phyloP scores from a whole-genome alignment of 2,329 filamentous ascomycete genomes.

The Nemania abortiva region DNA sequence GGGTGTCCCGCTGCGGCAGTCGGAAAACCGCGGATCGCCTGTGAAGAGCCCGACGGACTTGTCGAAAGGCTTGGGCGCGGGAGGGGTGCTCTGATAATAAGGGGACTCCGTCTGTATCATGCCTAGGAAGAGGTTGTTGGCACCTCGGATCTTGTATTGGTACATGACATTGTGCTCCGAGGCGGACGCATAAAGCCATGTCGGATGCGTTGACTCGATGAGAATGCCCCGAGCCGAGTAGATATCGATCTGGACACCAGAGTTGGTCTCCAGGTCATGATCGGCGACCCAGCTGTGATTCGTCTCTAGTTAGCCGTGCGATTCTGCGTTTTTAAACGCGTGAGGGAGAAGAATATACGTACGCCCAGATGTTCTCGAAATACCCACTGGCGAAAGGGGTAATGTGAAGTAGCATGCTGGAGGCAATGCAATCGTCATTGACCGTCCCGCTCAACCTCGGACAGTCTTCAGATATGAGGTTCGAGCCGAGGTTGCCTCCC shows the following conservation, averaged over 20 bases:
- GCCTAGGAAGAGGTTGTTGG: slow-evolving; percentile 62
- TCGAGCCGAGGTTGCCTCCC: slow-evolving; percentile 76
- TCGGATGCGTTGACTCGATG: slow-evolving; percentile 49
- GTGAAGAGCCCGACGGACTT: not conserved
- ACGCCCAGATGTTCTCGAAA: slow-evolving; percentile 70
- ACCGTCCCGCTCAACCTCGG: not conserved
- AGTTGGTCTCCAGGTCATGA: not conserved
- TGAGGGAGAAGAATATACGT: slow-evolving; percentile 44
- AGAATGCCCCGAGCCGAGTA: slow-evolving; percentile 47
- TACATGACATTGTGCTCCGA: slow-evolving; percentile 65
- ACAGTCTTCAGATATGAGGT: slow-evolving; percentile 68
- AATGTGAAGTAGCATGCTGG: slow-evolving; percentile 65
- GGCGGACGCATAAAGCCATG: slow-evolving; percentile 59
- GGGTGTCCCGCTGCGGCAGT: not conserved
- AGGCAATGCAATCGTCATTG: slow-evolving; percentile 64
- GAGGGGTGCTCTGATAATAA: slow-evolving; percentile 54
- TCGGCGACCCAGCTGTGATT: no score
- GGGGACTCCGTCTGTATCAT: slow-evolving; percentile 58
- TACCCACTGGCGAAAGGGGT: slow-evolving; percentile 60
- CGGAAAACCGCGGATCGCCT: not conserved
- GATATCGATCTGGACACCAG: slow-evolving; percentile 5
- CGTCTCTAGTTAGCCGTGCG: no score
- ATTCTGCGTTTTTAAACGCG: no score
- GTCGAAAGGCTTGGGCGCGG: not conserved
- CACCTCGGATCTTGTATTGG: slow-evolving; percentile 63